phyloP scores from a whole-genome alignment of 805 yeast species.

The Kazachstania psychrophila region DNA sequence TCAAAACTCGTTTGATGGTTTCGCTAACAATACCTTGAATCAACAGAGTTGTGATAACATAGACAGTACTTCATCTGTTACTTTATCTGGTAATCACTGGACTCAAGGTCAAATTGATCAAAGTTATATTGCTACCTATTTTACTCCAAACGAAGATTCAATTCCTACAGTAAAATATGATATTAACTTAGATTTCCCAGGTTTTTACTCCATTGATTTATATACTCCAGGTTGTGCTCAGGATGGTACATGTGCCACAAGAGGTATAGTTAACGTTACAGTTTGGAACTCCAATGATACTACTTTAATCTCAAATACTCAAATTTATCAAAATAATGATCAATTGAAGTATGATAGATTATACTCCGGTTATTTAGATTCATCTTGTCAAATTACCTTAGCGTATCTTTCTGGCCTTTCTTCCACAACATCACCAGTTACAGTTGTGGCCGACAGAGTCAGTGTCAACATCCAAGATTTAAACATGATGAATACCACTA shows the following conservation, averaged over 20 bases:
- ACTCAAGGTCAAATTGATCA: constrained; percentile 24
- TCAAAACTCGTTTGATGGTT: constrained; percentile 46
- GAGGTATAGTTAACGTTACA: constrained; percentile 77
- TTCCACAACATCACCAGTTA: constrained; percentile 22
- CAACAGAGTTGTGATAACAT: constrained; percentile 46
- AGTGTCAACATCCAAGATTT: constrained; percentile 41
- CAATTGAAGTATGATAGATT: constrained; percentile 72
- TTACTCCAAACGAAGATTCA: constrained; percentile 27
- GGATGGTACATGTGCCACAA: constrained; percentile 55
- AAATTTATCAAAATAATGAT: constrained; percentile 72
- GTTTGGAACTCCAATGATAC: constrained; percentile 35
- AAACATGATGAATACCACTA: constrained; percentile 28
- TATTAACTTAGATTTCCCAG: constrained; percentile 40
- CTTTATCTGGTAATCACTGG: constrained; percentile 26
- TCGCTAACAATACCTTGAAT: constrained; percentile 68
- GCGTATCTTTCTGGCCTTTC: constrained; percentile 29
- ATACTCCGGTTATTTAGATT: constrained; percentile 57
- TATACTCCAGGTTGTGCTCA: constrained; percentile 80
- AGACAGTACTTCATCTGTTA: constrained; percentile 19
- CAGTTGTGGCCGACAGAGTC: constrained; percentile 64
- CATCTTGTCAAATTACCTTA: constrained; percentile 39
- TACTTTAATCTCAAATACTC: constrained; percentile 31
- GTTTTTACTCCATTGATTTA: constrained; percentile 61
- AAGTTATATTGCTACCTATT: constrained; percentile 24
- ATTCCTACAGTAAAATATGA: constrained; percentile 36